Percentiles rank a stretch among this genome's conserved stretches.
These are phyloP conservation scores for Pythium aphanidermatum DNA, from an alignment of 352 stramenopile genomes.

Conservation along the genomic window DNA sequence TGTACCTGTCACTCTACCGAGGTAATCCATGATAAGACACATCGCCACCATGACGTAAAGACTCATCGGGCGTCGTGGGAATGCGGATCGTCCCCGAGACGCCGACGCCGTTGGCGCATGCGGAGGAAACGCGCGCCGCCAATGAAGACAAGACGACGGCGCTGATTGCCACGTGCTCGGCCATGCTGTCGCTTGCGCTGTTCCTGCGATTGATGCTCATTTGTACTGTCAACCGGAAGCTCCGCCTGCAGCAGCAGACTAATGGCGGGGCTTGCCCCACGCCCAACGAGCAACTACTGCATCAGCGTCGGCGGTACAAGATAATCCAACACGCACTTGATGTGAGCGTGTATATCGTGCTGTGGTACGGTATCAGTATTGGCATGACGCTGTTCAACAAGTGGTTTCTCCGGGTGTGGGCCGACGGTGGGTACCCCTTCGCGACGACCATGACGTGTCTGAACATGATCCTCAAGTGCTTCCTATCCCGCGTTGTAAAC, in stretches of 20 bases:
- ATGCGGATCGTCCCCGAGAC: neutral
- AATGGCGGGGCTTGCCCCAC: no score
- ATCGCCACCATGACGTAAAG: neutral
- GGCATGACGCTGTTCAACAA: conserved; percentile 85
- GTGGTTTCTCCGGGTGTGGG: conserved; percentile 74
- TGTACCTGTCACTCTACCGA: no score
- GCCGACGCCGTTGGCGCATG: neutral
- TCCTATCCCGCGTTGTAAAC: conserved; percentile 51
- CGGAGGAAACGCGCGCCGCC: neutral
- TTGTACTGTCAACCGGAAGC: conserved; percentile 23
- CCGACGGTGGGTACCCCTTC: conserved; percentile 62
- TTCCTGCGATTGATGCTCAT: conserved; percentile 29
- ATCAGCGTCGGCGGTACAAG: conserved; percentile 16
- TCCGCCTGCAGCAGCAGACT: conserved; percentile 16
- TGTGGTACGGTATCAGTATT: conserved; percentile 83
- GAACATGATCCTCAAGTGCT: conserved; percentile 77
- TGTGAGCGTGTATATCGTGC: conserved; percentile 62
- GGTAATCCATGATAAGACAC: no score
- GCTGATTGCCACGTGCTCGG: conserved; percentile 49
- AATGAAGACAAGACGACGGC: conserved; percentile 45
- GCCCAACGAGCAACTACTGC: neutral
- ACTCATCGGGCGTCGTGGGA: conserved; percentile 2
- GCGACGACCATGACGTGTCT: conserved; percentile 72
- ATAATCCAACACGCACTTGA: conserved; percentile 45
- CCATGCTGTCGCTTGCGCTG: conserved; percentile 52